Base-by-base conservation (phyloP, 176 grass and related monocot genomes). In the Musa schizocarpa region DNA sequence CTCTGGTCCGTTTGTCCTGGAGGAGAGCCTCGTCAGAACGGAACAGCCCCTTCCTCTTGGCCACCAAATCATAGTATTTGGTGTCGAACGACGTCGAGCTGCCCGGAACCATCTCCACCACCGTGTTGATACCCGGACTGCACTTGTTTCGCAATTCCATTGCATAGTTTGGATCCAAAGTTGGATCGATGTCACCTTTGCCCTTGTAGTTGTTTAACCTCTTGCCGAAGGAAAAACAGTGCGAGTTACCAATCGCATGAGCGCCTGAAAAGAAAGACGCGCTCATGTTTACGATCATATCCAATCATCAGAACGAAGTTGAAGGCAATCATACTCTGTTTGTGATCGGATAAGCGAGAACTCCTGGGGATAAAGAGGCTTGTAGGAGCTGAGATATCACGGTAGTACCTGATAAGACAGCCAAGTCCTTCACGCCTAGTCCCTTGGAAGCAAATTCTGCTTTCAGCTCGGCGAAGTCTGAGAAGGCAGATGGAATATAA, bases 1-100 rank as follows among this genome's bases (percentile, higher is more conserved):
- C 8, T 55, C 25, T 74, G 1, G 92, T 96, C 21, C 68, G 66
- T n/a, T 76, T 62, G 66, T 90, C 88, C 68, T 75, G 17, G 50
- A 96, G 82, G 24, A 96, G 84, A 13, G 84, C 86, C 81, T 85
- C 83, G 52, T 96, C 88, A 10, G 92, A 96, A 69, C 84, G 85
- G 82, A 96, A 89, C 8, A 96, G 76, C 2, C 76, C 92, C 68
- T 27, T 82, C 24, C 66, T 64, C 4, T 54, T 12, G 1, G 16
- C n/a, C 1, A 96, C 92, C 1, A 96, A 71, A 20, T 79, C 9
- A 64, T 88, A 96, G 78, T 96, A 91, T 24, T 76, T 27, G 8
- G 86, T 72, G 79, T 85, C 92, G 59, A 96, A 96, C 11, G 84
- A 84, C 8, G 53, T 82, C 1, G 88, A 96, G 86, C 92, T 91